Percentiles rank a stretch among this genome's conserved stretches.
These are phyloP conservation scores for Mallotus japonicus DNA, from an alignment of 441 rosid species.

Conservation along the genomic window DNA sequence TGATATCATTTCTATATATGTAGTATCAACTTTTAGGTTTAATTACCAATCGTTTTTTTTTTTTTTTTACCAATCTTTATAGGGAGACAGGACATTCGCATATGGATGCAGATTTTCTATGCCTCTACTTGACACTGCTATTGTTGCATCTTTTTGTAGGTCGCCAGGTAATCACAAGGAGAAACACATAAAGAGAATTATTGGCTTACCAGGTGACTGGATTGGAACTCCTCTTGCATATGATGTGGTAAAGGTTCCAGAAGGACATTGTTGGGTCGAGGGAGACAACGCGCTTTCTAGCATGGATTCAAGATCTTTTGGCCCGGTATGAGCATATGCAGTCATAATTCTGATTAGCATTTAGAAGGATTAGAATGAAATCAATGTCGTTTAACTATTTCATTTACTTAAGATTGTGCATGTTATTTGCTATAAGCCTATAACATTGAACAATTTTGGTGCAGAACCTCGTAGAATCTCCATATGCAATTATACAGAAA, in stretches of 20 bases:
- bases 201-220: slow-evolving; percentile 91
- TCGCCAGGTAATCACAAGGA: slow-evolving; percentile 62
- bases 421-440: neutral
- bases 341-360: neutral
- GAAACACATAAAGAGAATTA: slow-evolving; percentile 77
- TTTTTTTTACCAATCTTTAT: neutral
- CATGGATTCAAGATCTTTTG: slow-evolving; percentile 73
- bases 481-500: neutral
- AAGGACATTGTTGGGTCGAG: slow-evolving; percentile 95
- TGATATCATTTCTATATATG: no score
- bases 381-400: neutral
- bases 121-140: neutral
- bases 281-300: slow-evolving; percentile 70
- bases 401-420: no score
- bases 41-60: neutral
- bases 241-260: slow-evolving; percentile 65
- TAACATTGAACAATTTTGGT: neutral
- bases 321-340: slow-evolving; percentile 57
- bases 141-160: slow-evolving; percentile 41
- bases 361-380: neutral
- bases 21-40: no score
- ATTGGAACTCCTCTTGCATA: slow-evolving; percentile 40
- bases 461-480: neutral
- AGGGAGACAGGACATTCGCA: neutral
- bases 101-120: slow-evolving; percentile 2